Percentiles rank a stretch among this genome's conserved stretches.
Conservation (phyloP, 257 asterid species). For the Ocimum tenuiflorum region DNA sequence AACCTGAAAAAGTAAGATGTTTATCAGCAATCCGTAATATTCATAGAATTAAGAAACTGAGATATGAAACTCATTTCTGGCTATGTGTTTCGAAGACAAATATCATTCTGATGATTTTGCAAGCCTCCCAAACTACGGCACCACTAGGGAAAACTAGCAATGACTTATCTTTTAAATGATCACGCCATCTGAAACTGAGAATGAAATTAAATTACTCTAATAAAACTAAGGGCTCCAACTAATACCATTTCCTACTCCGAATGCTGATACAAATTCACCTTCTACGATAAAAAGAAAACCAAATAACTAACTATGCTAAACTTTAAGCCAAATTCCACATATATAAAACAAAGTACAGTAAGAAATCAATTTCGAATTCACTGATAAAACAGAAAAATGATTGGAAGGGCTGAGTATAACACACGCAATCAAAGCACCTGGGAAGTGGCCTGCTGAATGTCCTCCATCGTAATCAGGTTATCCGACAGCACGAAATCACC, state of each 20-base stretch:
- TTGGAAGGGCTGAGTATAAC: neutral
- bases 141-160: too few relatives aligned
- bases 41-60: neutral
- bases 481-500: slow-evolving; percentile 79
- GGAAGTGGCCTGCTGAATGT: slow-evolving; percentile 58
- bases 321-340: neutral
- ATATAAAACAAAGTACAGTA: neutral
- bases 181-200: too few relatives aligned
- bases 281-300: neutral
- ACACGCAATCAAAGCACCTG: slow-evolving; percentile 36
- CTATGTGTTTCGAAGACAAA: neutral
- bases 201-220: neutral
- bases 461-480: slow-evolving; percentile 59
- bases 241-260: neutral
- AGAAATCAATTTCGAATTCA: neutral
- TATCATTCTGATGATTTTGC: neutral
- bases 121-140: neutral
- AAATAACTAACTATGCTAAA: neutral
- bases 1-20: slow-evolving; percentile 41
- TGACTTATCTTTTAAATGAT: too few relatives aligned
- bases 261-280: neutral
- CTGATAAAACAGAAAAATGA: neutral
- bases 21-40: slow-evolving; percentile 1
- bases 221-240: slow-evolving; percentile 1
- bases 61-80: neutral